Evolutionary conservation across 768 basidiomycete species (phyloP).

Genomic region (Tricholoma matsutake): DNA sequence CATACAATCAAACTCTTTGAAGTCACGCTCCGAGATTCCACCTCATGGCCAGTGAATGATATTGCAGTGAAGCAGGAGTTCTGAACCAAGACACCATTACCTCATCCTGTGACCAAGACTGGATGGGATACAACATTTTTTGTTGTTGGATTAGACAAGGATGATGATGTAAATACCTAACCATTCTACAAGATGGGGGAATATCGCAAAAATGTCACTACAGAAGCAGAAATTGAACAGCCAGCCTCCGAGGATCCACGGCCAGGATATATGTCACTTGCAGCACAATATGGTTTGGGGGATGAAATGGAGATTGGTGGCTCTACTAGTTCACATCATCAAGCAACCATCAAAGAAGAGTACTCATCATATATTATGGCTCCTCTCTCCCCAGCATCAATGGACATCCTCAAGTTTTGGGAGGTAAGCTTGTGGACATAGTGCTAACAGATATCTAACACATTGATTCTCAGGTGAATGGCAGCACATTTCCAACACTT

Average conservation of each 20-base stretch:
- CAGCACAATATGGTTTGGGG: neutral
- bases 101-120: neutral
- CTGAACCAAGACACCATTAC: neutral
- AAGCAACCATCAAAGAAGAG: neutral
- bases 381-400: neutral
- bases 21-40: neutral
- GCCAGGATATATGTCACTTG: too few species aligned
- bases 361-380: neutral
- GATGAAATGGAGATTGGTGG: neutral
- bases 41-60: neutral
- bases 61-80: neutral
- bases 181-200: too few species aligned
- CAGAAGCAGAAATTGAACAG: too few species aligned
- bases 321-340: neutral
- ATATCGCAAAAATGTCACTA: too few species aligned
- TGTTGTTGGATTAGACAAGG: too few species aligned
- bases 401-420: too few species aligned
- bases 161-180: too few species aligned
- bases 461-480: too few species aligned
- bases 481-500: too few species aligned
- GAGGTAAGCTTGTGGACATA: too few species aligned
- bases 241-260: too few species aligned
- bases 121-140: neutral
- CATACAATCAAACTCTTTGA: neutral
- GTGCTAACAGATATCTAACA: too few species aligned